These are phyloP conservation scores for Xylaria hypoxylon DNA, from an alignment of 2,329 filamentous ascomycete species.

Conservation along the genomic window DNA sequence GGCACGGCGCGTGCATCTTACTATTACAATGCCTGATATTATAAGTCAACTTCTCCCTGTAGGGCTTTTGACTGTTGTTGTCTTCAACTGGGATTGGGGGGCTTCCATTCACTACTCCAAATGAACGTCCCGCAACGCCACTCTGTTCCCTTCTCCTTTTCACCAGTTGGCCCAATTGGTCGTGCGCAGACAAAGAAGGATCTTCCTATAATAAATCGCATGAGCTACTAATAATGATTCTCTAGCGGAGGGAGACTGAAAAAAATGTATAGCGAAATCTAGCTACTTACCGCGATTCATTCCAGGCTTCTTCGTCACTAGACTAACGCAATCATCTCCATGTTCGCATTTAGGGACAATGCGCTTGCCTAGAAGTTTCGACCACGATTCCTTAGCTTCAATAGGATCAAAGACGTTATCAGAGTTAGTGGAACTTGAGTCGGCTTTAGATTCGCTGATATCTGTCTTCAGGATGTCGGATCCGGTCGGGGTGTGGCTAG, in stretches of 20 bases:
- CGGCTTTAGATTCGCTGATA: slow-evolving; percentile 23
- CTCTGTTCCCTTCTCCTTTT: slow-evolving; percentile 84
- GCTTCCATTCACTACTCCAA: slow-evolving; percentile 71
- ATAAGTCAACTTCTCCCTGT: not conserved
- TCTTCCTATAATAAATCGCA: slow-evolving; percentile 56
- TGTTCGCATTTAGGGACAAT: slow-evolving; percentile 86
- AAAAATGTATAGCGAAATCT: not conserved
- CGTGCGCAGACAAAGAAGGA: slow-evolving; percentile 74
- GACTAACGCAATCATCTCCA: slow-evolving; percentile 83
- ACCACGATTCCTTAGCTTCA: slow-evolving; percentile 84
- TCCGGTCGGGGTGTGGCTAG: slow-evolving; percentile 12
- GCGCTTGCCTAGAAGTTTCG: slow-evolving; percentile 81
- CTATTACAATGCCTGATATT: not conserved
- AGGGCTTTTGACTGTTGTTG: not conserved
- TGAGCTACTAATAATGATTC: not conserved
- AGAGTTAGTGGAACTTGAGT: slow-evolving; percentile 23
- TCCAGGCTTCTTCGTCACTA: slow-evolving; percentile 89
- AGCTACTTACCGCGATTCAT: slow-evolving; percentile 74
- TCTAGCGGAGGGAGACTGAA: not conserved
- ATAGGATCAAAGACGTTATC: slow-evolving; percentile 74
- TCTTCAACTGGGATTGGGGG: slow-evolving; percentile 21
- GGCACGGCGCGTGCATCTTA: not conserved
- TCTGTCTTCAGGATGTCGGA: slow-evolving; percentile 13
- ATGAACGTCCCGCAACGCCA: slow-evolving; percentile 92
- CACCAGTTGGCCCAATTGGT: slow-evolving; percentile 85